These are phyloP conservation scores for Nigrospora oryzae DNA, from an alignment of 2,329 filamentous ascomycete genomes.

Conservation along the genomic window DNA sequence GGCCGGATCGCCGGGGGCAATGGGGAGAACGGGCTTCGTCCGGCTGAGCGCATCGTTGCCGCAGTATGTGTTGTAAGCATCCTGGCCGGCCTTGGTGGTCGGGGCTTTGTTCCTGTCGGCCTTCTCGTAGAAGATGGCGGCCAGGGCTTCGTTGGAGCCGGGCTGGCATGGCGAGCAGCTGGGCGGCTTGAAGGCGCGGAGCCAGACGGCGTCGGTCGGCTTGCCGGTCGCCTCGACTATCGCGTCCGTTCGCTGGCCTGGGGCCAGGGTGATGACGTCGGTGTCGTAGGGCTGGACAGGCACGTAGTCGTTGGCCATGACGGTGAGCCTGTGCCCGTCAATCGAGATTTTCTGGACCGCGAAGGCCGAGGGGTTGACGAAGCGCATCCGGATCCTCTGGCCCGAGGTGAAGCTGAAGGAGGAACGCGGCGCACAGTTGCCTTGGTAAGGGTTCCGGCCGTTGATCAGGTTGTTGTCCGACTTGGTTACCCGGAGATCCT, in stretches of 20 bases:
- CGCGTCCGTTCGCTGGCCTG: slow-evolving; percentile 10
- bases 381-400: slow-evolving; percentile 29
- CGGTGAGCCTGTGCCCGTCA: slow-evolving; percentile 35
- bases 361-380: slow-evolving; percentile 32
- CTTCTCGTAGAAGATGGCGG: slow-evolving; percentile 11
- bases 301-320: slow-evolving; percentile 39
- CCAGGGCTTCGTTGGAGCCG: slow-evolving; percentile 6
- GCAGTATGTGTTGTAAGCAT: slow-evolving; percentile 10
- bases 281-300: slow-evolving; percentile 38
- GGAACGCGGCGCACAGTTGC: slow-evolving; percentile 16
- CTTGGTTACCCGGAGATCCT: slow-evolving; percentile 7
- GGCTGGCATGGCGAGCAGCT: slow-evolving; percentile 8
- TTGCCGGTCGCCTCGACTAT: slow-evolving; percentile 6
- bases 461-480: slow-evolving; percentile 23
- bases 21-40: slow-evolving; percentile 6
- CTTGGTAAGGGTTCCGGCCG: slow-evolving; percentile 23
- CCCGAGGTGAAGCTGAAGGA: slow-evolving; percentile 20
- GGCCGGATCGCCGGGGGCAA: slow-evolving; percentile 5
- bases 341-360: slow-evolving; percentile 23
- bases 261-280: slow-evolving; percentile 7
- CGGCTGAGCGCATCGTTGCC: slow-evolving; percentile 8
- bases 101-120: slow-evolving; percentile 6
- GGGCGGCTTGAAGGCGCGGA: slow-evolving; percentile 10
- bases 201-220: slow-evolving; percentile 8
- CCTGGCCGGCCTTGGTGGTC: slow-evolving; percentile 2